These are phyloP conservation scores for Leucosporidium scottii DNA, from an alignment of 768 basidiomycete genomes.

Conservation along the genomic window DNA sequence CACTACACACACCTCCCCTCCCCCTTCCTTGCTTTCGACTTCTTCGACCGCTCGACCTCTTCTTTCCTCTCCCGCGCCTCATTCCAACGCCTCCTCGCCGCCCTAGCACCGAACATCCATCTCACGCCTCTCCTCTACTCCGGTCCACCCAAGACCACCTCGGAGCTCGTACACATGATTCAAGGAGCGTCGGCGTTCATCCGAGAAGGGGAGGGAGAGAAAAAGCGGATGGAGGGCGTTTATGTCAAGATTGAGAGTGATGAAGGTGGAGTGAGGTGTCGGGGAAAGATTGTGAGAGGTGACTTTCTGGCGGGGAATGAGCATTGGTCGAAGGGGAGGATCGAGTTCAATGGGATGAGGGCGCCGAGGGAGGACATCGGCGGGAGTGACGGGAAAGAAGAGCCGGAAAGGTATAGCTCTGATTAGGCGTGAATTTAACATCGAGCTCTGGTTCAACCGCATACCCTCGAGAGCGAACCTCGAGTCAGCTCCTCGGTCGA, in stretches of 20 bases:
- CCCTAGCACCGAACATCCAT: conserved; percentile 39
- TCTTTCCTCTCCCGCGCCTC: conserved; percentile 16
- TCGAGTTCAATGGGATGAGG: conserved; percentile 1
- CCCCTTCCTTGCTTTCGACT: conserved; percentile 55
- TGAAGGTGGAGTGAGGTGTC: conserved; percentile 36
- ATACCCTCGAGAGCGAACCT: too few species aligned
- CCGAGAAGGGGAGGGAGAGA: conserved; percentile 43
- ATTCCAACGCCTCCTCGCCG: neutral
- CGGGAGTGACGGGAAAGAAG: too few species aligned
- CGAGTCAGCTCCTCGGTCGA: too few species aligned
- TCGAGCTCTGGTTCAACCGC: too few species aligned
- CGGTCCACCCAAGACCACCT: conserved; percentile 46
- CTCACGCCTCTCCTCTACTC: conserved; percentile 49
- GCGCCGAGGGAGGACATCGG: neutral
- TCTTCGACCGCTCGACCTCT: conserved; percentile 50
- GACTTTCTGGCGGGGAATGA: conserved; percentile 61
- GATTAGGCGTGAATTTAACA: too few species aligned
- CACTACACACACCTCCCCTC: conserved; percentile 53
- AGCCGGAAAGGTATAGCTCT: too few species aligned
- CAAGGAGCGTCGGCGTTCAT: conserved; percentile 47
- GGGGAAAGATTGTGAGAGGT: conserved; percentile 55
- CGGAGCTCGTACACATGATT: conserved; percentile 49
- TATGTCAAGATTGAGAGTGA: conserved; percentile 54
- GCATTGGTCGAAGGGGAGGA: conserved; percentile 8
- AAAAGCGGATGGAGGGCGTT: conserved; percentile 48